These are phyloP conservation scores for Vitellaria paradoxa DNA, from an alignment of 179 eudicot species.

Conservation along the genomic window DNA sequence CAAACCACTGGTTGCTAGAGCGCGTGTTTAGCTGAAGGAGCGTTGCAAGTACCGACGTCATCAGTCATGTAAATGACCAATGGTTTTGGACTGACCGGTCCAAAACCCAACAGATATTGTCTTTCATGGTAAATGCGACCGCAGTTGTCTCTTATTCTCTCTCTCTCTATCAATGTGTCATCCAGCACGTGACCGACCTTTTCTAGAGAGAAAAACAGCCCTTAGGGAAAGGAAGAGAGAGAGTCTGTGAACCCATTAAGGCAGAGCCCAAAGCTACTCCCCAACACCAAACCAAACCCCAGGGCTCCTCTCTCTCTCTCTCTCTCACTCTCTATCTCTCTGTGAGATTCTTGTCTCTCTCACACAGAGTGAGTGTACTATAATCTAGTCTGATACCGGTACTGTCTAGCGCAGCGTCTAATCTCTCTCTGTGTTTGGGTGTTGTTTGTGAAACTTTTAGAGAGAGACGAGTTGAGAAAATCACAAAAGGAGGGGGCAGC, in stretches of 20 bases:
- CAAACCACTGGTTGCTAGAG: too few relatives aligned
- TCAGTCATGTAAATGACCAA: not conserved
- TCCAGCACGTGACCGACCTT: slow-evolving; percentile 19
- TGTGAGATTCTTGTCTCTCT: not conserved
- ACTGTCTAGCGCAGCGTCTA: too few relatives aligned
- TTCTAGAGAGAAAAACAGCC: slow-evolving; percentile 10
- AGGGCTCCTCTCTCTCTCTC: not conserved
- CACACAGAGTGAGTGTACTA: slow-evolving; percentile 6
- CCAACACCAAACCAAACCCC: slow-evolving; percentile 14
- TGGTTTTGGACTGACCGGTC: slow-evolving; percentile 11
- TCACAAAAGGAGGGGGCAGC: slow-evolving; percentile 3
- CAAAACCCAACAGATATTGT: slow-evolving; percentile 20
- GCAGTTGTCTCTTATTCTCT: not conserved
- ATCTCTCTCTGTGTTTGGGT: not conserved
- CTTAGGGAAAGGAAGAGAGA: too few relatives aligned
- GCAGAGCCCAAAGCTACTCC: slow-evolving; percentile 12
- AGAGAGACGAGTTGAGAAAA: not conserved
- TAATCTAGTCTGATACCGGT: slow-evolving; percentile 2
- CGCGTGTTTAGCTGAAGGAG: too few relatives aligned
- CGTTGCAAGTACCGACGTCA: not conserved
- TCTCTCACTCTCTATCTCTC: slow-evolving; percentile 4
- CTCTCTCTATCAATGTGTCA: not conserved
- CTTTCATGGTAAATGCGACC: slow-evolving; percentile 6
- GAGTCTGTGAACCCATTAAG: not conserved
- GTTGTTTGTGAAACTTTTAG: not conserved